Conservation (phyloP, 2,329 filamentous ascomycete species). For the Sporothrix protearum region DNA sequence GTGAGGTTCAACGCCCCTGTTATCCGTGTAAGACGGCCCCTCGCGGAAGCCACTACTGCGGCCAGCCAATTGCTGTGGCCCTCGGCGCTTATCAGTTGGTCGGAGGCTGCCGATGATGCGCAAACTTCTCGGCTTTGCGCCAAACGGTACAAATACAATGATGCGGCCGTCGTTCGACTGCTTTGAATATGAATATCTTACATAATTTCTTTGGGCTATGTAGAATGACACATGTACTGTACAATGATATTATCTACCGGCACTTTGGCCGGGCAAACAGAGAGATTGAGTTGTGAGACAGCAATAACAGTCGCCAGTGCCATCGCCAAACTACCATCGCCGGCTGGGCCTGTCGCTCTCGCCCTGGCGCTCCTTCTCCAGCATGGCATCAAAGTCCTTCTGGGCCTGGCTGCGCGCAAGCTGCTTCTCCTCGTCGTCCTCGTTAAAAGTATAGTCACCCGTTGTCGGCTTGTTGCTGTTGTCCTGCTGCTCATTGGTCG, state of each 20-base stretch:
- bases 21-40: conserved; percentile 9
- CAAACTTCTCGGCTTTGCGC: neutral
- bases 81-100: conserved; percentile 10
- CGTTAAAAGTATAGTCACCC: conserved; percentile 23
- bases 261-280: neutral
- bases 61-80: conserved; percentile 3
- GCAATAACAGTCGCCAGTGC: too few relatives aligned
- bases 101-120: conserved; percentile 20
- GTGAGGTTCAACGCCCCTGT: neutral
- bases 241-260: neutral
- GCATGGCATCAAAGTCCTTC: conserved; percentile 31
- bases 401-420: conserved; percentile 26
- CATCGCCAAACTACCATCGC: neutral
- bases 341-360: conserved; percentile 17
- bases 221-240: neutral
- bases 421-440: conserved; percentile 22
- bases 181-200: neutral
- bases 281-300: neutral
- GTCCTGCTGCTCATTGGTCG: neutral
- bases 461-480: neutral
- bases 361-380: conserved; percentile 30
- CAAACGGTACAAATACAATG: neutral
- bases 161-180: neutral
- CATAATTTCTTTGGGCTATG: neutral
- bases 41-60: neutral